Conservation (phyloP, 139 green algal species). For the Gonium pectorale region DNA sequence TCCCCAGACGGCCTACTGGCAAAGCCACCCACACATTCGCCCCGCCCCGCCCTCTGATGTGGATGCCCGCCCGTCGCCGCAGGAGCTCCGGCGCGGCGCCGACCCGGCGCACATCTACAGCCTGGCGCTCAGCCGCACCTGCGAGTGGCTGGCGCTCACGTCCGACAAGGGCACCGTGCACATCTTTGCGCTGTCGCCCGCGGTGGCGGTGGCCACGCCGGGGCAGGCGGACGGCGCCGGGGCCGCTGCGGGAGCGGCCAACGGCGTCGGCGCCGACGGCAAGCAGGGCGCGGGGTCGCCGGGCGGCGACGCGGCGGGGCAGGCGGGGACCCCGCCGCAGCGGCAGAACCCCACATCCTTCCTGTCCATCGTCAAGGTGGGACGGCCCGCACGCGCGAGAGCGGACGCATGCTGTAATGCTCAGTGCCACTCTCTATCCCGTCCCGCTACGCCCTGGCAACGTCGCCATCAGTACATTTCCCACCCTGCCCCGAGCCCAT, state of each 20-base stretch:
- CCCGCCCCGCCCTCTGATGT: no score
- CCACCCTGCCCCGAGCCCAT: no score
- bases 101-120: constrained; percentile 90
- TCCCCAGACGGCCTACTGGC: not conserved
- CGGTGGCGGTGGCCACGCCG: constrained; percentile 51
- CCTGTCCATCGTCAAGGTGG: constrained; percentile 64
- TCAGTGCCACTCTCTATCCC: not conserved
- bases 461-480: no score
- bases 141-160: constrained; percentile 88
- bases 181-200: constrained; percentile 79
- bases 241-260: not conserved
- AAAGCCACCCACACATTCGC: no score
- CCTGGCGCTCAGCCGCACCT: constrained; percentile 83
- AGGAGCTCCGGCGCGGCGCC: constrained; percentile 92
- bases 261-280: not conserved
- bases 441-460: no score
- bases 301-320: not conserved
- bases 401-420: no score
- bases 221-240: not conserved
- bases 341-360: constrained; percentile 60
- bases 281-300: not conserved
- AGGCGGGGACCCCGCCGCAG: not conserved
- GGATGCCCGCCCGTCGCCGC: constrained; percentile 22
- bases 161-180: constrained; percentile 96
- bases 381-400: no score